Conservation (phyloP, 1,284 basidiomycete genomes). For the Sporisorium iseilematis-ciliati region DNA sequence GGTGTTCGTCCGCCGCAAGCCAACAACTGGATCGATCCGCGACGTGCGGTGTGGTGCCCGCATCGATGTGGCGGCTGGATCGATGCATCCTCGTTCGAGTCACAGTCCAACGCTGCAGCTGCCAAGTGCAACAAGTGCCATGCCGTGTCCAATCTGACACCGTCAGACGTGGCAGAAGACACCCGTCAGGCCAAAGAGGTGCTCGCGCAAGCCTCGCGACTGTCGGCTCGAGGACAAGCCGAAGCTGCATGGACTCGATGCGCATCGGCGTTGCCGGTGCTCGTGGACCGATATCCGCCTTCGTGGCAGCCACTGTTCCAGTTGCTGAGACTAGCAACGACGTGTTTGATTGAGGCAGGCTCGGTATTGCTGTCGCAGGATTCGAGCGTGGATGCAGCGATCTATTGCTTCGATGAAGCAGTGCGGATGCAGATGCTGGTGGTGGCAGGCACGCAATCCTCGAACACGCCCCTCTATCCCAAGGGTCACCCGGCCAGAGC, state of each 20-base stretch:
- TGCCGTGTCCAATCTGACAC: conserved; percentile 72
- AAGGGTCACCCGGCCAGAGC: conserved; percentile 83
- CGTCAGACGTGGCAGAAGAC: conserved; percentile 74
- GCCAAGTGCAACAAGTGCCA: conserved; percentile 72
- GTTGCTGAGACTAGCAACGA: conserved; percentile 78
- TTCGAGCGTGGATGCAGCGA: conserved; percentile 19
- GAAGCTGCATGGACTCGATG: conserved; percentile 76
- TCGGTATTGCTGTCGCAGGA: conserved; percentile 22
- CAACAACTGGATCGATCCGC: conserved; percentile 74
- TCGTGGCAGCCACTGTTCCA: conserved; percentile 79
- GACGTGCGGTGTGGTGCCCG: conserved; percentile 77
- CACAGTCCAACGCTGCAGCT: background rate
- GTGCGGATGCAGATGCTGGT: conserved; percentile 72
- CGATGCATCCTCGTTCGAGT: conserved; percentile 71
- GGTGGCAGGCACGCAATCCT: conserved; percentile 74
- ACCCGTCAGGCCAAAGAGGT: conserved; percentile 78
- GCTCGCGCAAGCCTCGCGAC: conserved; percentile 77
- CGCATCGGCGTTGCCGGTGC: conserved; percentile 75
- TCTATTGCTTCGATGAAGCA: conserved; percentile 48
- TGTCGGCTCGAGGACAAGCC: conserved; percentile 63
- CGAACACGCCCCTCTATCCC: conserved; percentile 72
- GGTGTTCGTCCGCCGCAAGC: conserved; percentile 15
- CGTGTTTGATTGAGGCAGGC: conserved; percentile 74
- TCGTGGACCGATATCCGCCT: conserved; percentile 71
- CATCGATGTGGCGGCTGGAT: conserved; percentile 61